phyloP scores from a whole-genome alignment of 2,329 filamentous ascomycete species.

The Beauveria sp. region DNA sequence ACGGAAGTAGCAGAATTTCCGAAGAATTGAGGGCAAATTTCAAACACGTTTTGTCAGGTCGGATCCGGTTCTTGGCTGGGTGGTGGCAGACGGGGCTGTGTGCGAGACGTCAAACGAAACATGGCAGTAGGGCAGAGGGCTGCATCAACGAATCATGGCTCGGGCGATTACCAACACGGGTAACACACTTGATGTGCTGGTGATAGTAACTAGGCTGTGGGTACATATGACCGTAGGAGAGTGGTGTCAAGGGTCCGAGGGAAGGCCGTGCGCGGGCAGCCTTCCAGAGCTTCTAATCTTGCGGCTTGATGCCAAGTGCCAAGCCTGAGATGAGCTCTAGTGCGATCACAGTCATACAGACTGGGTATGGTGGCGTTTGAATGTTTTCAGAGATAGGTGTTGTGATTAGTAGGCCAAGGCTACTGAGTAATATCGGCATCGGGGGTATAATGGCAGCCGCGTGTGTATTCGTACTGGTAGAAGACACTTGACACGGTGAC shows the following conservation, averaged over 20 bases:
- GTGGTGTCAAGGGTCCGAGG: neutral
- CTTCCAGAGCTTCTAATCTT: neutral
- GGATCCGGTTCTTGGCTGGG: neutral
- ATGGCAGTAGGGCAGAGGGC: neutral
- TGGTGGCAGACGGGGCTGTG: neutral
- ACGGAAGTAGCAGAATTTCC: constrained; percentile 1
- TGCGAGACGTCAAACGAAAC: constrained; percentile 7
- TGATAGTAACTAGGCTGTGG: too few species aligned
- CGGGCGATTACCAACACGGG: neutral
- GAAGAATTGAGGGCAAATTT: neutral
- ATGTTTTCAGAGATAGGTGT: neutral
- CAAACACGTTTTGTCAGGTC: constrained; percentile 3
- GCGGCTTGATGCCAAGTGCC: neutral
- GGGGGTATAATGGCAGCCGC: neutral
- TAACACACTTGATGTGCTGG: neutral
- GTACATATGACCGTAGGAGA: neutral
- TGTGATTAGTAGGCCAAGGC: neutral
- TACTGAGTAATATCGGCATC: neutral
- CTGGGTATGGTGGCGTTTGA: neutral
- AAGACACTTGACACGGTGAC: neutral
- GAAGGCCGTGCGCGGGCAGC: neutral
- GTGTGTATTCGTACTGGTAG: too few species aligned
- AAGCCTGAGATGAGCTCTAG: neutral
- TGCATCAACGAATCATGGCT: neutral
- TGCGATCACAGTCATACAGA: neutral